phyloP scores from a whole-genome alignment of 768 basidiomycete genomes.

The Phaeotremella skinneri region DNA sequence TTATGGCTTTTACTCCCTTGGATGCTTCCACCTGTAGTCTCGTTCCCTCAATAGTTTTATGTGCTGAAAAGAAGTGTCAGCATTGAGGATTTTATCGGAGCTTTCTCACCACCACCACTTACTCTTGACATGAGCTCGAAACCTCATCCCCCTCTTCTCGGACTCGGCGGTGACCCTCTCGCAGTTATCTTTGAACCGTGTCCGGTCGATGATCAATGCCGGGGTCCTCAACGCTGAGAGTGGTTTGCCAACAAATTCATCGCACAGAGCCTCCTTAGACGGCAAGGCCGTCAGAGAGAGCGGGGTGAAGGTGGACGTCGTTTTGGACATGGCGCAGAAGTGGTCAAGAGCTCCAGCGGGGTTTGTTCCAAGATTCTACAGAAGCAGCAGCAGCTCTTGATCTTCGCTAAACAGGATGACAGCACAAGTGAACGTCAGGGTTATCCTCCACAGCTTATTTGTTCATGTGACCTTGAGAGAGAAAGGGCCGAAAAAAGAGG shows the following conservation, averaged over 20 bases:
- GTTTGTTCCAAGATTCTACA: too few species aligned
- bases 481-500: too few species aligned
- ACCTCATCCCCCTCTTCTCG: conserved; percentile 64
- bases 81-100: too few species aligned
- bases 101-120: too few species aligned
- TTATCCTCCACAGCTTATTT: too few species aligned
- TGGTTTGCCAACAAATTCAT: conserved; percentile 59
- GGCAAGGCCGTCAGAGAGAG: conserved; percentile 32
- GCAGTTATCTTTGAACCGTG: conserved; percentile 70
- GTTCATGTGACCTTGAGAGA: too few species aligned
- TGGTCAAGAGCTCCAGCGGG: too few species aligned
- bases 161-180: conserved; percentile 68
- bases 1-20: conserved; percentile 60
- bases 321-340: too few species aligned
- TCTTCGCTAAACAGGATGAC: too few species aligned
- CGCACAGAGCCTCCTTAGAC: conserved; percentile 21
- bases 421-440: too few species aligned
- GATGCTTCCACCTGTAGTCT: conserved; percentile 64
- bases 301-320: conserved; percentile 29
- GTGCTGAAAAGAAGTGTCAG: conserved; percentile 14
- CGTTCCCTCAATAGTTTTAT: conserved; percentile 72
- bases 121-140: conserved; percentile 79
- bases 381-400: too few species aligned
- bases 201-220: conserved; percentile 72
- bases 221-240: conserved; percentile 68